Base-by-base conservation (phyloP, 1,139 yeast genomes). In the Candida sp. region DNA sequence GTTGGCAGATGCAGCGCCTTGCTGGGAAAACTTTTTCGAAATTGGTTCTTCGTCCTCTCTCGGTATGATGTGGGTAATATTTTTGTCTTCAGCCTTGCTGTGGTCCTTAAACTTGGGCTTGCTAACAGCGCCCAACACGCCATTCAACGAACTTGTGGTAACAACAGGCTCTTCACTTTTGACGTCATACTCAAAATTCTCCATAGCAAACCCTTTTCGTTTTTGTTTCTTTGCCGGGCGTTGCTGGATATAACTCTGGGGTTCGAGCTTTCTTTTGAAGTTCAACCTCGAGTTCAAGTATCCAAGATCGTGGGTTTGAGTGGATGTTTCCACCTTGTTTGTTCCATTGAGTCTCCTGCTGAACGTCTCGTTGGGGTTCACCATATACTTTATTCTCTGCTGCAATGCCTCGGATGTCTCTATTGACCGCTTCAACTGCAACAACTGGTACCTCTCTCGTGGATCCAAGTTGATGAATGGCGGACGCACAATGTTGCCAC, bases 381-480 rank as follows among this genome's bases (percentile, higher is more conserved):
- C 63, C 74, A 72, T 74, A 51, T 75, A 75, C 58, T 70, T 74
- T 46, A 75, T 60, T 52, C 70, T 60, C 12, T 63, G 55, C 51
- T 71, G 71, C 34, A 75, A 57, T 2, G 67, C 63, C 43, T 72
- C 71, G 0, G 78, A 66, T 1, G 73, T 69, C 53, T 76, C 76
- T 6, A 75, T 60, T 2, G 78, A 66, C 51, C 66, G 66, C 51
- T 77, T 77, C 49, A 77, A 59, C 54, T 74, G 78, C 41, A 77
- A 60, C 46, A 77, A 63, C 17, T 75, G 77, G 55, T 77, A 74
- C 42, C 82, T 64, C 57, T 77, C 81, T 34, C 71, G 58, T 0
- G 81, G 82, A 49, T 76, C 80, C 46, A 77, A 65, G 48, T 74
- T 75, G 35, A 77, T 75, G 56, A 76, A 74, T n/a, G 81, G 80